Evolutionary conservation across 2,329 filamentous ascomycete genomes (phyloP), one percentile per base, ranked within the genome.

Genomic region (Kalmusia sp.): DNA sequence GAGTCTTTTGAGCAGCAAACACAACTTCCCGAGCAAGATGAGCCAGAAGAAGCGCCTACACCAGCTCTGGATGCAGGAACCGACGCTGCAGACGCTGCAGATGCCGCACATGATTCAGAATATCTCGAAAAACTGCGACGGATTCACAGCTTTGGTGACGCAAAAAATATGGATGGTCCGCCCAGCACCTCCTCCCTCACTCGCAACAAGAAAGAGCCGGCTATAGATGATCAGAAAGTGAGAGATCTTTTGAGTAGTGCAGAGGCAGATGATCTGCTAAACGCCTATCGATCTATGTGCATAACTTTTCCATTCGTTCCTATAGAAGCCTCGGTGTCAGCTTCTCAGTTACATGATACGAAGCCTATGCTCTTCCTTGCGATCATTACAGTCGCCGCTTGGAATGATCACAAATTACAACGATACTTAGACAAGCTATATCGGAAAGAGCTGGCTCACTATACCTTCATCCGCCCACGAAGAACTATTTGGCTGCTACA

Each of bases 331-430:
- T 25, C 47, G 6, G 38, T 59, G 4, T 58, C 63, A 19, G 59
- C 57, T 9, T 40, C 43, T 8, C 54, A 66, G 9, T 52, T 73
- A 9, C 53, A 65, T 52, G 24, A 28, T 6, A 54, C 59, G 6
- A 66, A 65, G 14, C 69, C 70, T 2, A 72, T 73, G 70, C 52
- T 72, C 3, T 64, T 72, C 28, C 60, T 72, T 12, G 68, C 69
- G 1, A 62, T 71, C 7, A 51, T 72, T 0, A 67, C 62, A 7
- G 64, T 62, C 8, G 62, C 70, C 1, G 70, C 69, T 0, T 70
- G 64, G 62, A 59, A 58, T 47, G 57, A 70, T 9, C 67, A 68
- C 37, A 39, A 56, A 6, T 63, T 58, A 6, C 68, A 69, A 38
- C 64, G 62, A 55, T 28, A 44, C 15, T 63, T 73, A 17, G 70